Base-by-base conservation (phyloP, 2,329 filamentous ascomycete genomes). In the Cladosporium sp. region DNA sequence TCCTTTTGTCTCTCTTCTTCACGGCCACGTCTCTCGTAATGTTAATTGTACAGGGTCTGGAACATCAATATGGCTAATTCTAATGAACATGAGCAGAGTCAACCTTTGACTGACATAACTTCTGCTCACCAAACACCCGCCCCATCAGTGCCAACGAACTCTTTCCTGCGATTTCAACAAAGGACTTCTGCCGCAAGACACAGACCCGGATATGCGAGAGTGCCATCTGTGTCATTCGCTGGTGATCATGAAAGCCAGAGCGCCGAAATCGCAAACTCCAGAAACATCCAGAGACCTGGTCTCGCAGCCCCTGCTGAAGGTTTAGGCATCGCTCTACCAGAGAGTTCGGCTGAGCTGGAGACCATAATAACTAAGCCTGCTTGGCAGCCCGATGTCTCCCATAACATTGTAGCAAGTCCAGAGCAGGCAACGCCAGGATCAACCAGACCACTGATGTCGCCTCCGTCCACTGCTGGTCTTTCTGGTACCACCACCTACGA, bases 171-270 rank as follows among this genome's bases (percentile, higher is more conserved):
- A 21, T 64, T 50, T 31, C 62, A 64, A 35, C 31, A 35, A 12
- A 49, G 53, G 11, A 21, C 29, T 5, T 29, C 50, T 28, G 69
- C 72, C 11, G 35, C 66, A 53, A 66, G 71, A 67, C 74, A 76
- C 44, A 73, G 77, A 58, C 75, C 78, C 2, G 75, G 72, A 40
- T 78, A 79, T 66, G 67, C 75, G 31, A 72, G 77, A 64, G 71
- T 79, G 12, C 72, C 73, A 23, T 78, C 75, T 66, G 75, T 79
- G 57, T 72, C 74, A 18, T 72, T 74, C 50, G 71, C 72, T 62
- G 77, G 78, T 23, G 71, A 74, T 23, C 69, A 74, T 35, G 73
- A 72, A 8, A 68, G 75, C 23, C 74, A 75, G 44, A 73, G 76
- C 21, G 77, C 76, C 40, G 77, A 75, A 40, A 69, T 67, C 35